These are phyloP conservation scores for Claviceps spartinae DNA, from an alignment of 2,329 filamentous ascomycete species.

Conservation along the genomic window DNA sequence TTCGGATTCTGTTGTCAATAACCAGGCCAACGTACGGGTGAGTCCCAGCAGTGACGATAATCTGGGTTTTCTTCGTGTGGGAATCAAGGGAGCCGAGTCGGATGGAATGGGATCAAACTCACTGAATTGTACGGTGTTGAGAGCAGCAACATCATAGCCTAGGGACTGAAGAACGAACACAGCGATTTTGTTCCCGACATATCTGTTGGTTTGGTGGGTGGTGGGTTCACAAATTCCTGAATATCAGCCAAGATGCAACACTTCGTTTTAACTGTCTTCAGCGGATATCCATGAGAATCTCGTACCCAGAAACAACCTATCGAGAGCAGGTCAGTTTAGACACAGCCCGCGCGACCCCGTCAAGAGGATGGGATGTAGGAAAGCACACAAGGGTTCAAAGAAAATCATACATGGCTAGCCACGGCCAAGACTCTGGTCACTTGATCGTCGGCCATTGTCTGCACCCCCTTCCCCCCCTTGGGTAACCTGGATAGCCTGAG, in stretches of 20 bases:
- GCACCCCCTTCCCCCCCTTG: no score
- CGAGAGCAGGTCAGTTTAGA: background rate
- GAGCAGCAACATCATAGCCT: constrained; percentile 82
- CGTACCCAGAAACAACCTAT: constrained; percentile 31
- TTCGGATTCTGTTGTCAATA: no score
- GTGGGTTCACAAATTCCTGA: no score
- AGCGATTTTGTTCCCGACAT: constrained; percentile 96
- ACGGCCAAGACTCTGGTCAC: constrained; percentile 66
- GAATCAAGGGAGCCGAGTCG: no score
- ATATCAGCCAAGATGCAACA: no score
- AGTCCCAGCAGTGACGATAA: no score
- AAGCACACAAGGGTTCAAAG: background rate
- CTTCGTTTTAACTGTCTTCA: background rate
- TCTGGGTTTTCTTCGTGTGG: no score
- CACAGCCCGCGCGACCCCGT: background rate
- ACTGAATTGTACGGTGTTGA: constrained; percentile 99
- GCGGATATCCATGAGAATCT: no score
- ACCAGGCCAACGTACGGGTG: no score
- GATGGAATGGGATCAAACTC: constrained; percentile 20
- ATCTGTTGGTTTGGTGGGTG: constrained; percentile 36
- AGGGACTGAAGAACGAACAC: constrained; percentile 88
- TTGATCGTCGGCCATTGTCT: constrained; percentile 16
- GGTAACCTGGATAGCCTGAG: no score
- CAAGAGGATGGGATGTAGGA: background rate
- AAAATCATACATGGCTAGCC: constrained; percentile 74